A percentile compares a stretch with the other conserved stretches of the same genome.
These are phyloP conservation scores for Prunus armeniaca DNA, from an alignment of 306 rosid genomes.

Conservation along the genomic window DNA sequence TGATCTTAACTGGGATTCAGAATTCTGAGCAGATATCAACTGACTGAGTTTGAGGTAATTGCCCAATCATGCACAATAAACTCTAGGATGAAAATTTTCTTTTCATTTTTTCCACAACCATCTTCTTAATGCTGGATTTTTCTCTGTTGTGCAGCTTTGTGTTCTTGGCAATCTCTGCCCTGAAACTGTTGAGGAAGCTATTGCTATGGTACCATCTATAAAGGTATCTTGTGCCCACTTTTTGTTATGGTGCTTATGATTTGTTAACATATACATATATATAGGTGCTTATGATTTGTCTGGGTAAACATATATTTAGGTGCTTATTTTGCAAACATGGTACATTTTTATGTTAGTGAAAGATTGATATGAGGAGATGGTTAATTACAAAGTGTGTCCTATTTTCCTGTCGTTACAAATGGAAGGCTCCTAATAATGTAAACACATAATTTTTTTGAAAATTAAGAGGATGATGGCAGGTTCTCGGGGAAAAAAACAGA, in stretches of 20 bases:
- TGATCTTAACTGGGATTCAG: conserved; percentile 67
- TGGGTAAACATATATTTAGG: neutral
- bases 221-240: conserved; percentile 41
- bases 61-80: neutral
- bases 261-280: neutral
- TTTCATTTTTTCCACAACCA: neutral
- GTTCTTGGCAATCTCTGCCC: conserved; percentile 99
- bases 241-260: neutral
- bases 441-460: neutral
- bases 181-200: conserved; percentile 99
- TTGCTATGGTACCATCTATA: conserved; percentile 94
- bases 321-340: neutral
- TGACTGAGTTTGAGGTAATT: conserved; percentile 93
- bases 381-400: neutral
- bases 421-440: neutral
- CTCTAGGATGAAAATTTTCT: neutral
- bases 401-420: neutral
- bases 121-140: conserved; percentile 2
- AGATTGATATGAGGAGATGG: neutral
- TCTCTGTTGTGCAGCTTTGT: conserved; percentile 62
- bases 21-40: conserved; percentile 78
- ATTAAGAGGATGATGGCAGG: neutral
- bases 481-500: neutral
- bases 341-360: neutral
- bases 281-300: no score